Base-by-base conservation (phyloP, 2,329 filamentous ascomycete genomes). In the Dactylellina sp. region DNA sequence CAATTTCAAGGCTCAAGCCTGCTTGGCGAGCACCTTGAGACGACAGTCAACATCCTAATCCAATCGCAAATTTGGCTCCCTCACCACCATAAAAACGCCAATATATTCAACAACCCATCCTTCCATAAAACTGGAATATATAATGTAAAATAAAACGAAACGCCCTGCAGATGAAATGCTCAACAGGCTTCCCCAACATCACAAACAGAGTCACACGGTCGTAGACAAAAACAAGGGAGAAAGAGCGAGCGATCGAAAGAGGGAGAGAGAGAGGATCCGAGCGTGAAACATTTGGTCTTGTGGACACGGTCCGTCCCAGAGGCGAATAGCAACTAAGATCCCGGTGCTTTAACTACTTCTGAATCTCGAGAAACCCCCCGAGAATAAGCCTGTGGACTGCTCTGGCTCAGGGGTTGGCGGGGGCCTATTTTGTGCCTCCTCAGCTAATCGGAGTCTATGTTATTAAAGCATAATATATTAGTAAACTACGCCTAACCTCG, bases 271-370 rank as follows among this genome's bases (percentile, higher is more conserved):
- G 32, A 56, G 44, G 59, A 74, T 74, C 70, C 52, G 70, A 74
- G 70, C 70, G 61, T 66, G 61, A 74, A 74, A 74, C 70, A 62
- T 52, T 53, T 68, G 70, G 55, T 66, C 61, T 64, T 74, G 53
- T 66, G 70, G 70, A 57, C 70, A 74, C 70, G 70, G 61, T 74
- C 70, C 70, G 70, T 66, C 20, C 70, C 70, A 66, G 52, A 72
- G 59, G 53, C 52, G 65, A 71, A 40, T 11, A 44, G 22, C 18
- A 22, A 28, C 52, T 55, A 11, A 44, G 59, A 64, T 65, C 61
- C 61, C 49, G 40, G 32, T 39, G 28, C 14, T 49, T 52, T 53
- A 72, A 39, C 32, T 65, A 37, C 55, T 24, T 59, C 55, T 74
- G 39, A 74, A 74, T 35, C 61, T 74, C 14, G 68, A 72, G 61